Base-by-base conservation (phyloP, 2,329 filamentous ascomycete species). In the Fusarium multiceps region DNA sequence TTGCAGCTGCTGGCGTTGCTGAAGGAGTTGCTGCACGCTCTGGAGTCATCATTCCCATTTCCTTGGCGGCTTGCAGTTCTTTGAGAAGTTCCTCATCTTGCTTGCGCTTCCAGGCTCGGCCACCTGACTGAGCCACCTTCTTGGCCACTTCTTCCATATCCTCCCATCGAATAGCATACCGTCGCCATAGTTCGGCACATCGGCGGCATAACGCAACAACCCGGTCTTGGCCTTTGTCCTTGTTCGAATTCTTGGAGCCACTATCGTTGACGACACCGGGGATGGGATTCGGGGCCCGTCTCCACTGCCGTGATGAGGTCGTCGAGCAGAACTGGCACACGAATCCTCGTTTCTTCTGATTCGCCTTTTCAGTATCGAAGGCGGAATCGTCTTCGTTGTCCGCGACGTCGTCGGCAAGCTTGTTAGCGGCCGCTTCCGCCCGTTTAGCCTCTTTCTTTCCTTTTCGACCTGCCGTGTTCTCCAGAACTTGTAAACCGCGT, bases 111-210 rank as follows among this genome's bases (percentile, higher is more conserved):
- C 91, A 94, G 7, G 92, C 91, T 72, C 93, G 91, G 47, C 92
- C 92, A 45, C 93, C 93, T 47, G 90, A 89, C 69, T 92, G 89
- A 2, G 90, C 88, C 43, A 97, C 90, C 82, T 97, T 97, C 82
- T 94, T 97, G 41, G 91, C 89, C 40, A 97, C 88, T 74, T 98
- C 95, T 43, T 98, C 96, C 16, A 94, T 87, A 71, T 97, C 93
- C 79, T 98, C 96, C 90, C 93, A 99, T 72, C 97, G 93, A 66
- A 99, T 93, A 18, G 92, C 95, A 79, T 99, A 99, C 70, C 95
- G 93, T 51, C 96, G 91, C 96, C 96, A 99, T 11, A 99, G 84
- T 75, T 96, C 90, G 27, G 94, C 94, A 77, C 96, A 99, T 63
- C 95, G 90, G 61, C 94, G 87, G 78, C 96, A 99, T 7, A 99